Evolutionary conservation across 331 rosid genomes (phyloP).

Genomic region (Quercus tomentella): DNA sequence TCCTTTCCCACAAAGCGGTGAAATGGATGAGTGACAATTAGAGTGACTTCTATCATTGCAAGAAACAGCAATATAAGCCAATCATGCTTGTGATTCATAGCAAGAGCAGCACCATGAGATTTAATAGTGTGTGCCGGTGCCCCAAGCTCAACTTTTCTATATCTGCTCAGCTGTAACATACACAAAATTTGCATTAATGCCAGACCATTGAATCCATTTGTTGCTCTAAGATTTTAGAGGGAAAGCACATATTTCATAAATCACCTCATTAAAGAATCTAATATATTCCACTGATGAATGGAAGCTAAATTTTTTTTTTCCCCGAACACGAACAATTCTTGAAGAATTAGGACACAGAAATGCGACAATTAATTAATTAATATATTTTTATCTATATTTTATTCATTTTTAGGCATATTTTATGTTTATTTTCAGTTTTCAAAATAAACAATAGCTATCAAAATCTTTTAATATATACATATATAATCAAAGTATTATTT

Average conservation of each 20-base stretch:
- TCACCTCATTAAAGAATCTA: neutral
- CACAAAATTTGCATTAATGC: neutral
- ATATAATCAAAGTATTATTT: too few species aligned
- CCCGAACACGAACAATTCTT: too few species aligned
- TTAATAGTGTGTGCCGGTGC: constrained; percentile 51
- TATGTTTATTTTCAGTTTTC: too few species aligned
- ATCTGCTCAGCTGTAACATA: constrained; percentile 22
- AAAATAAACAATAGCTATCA: too few species aligned
- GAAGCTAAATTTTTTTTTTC: neutral
- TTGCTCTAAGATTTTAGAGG: neutral
- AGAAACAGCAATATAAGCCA: constrained; percentile 74
- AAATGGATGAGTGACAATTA: constrained; percentile 55
- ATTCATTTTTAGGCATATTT: too few species aligned
- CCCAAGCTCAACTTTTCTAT: constrained; percentile 35
- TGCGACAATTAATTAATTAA: too few species aligned
- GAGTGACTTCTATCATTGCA: constrained; percentile 37
- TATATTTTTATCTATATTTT: too few species aligned
- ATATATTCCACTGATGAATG: neutral
- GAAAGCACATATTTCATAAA: neutral
- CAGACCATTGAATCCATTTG: neutral
- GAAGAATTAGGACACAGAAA: too few species aligned
- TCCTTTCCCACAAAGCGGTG: constrained; percentile 77
- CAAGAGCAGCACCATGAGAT: constrained; percentile 76
- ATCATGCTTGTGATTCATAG: constrained; percentile 57
- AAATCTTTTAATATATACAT: too few species aligned